Evolutionary conservation across 371 early-diverging fungal species (phyloP).

Genomic region (Rhizopus arrhizus): DNA sequence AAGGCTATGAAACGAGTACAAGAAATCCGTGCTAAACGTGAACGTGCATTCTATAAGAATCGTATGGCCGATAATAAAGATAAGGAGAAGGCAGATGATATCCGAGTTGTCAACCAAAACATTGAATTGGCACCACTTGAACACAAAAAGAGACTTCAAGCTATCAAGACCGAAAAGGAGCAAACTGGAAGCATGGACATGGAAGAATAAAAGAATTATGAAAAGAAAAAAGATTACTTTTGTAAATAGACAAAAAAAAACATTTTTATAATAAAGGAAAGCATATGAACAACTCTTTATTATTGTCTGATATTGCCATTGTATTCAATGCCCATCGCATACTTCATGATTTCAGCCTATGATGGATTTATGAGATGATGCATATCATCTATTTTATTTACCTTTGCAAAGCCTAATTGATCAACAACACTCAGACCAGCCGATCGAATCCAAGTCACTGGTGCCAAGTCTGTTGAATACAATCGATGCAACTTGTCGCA

Average conservation of each 20-base stretch:
- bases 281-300: background rate
- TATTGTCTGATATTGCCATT: slow-evolving; percentile 25
- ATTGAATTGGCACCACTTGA: slow-evolving; percentile 82
- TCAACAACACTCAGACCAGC: slow-evolving; percentile 70
- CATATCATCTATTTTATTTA: slow-evolving; percentile 11
- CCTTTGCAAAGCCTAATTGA: slow-evolving; percentile 62
- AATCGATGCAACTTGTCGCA: slow-evolving; percentile 80
- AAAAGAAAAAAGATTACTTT: background rate
- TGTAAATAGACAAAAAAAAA: slow-evolving; percentile 3
- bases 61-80: slow-evolving; percentile 84
- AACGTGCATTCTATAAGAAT: slow-evolving; percentile 87
- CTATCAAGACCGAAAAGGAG: slow-evolving; percentile 58
- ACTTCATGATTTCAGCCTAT: slow-evolving; percentile 64
- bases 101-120: slow-evolving; percentile 79
- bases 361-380: background rate
- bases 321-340: slow-evolving; percentile 64
- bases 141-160: slow-evolving; percentile 60
- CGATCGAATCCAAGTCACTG: slow-evolving; percentile 69
- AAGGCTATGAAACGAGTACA: slow-evolving; percentile 96
- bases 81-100: slow-evolving; percentile 72
- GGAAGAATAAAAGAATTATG: slow-evolving; percentile 48
- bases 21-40: slow-evolving; percentile 90
- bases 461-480: slow-evolving; percentile 68
- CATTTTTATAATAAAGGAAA: background rate
- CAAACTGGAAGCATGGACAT: slow-evolving; percentile 62